Conservation (phyloP, 805 yeast genomes). For the Lipomyces orientalis region DNA sequence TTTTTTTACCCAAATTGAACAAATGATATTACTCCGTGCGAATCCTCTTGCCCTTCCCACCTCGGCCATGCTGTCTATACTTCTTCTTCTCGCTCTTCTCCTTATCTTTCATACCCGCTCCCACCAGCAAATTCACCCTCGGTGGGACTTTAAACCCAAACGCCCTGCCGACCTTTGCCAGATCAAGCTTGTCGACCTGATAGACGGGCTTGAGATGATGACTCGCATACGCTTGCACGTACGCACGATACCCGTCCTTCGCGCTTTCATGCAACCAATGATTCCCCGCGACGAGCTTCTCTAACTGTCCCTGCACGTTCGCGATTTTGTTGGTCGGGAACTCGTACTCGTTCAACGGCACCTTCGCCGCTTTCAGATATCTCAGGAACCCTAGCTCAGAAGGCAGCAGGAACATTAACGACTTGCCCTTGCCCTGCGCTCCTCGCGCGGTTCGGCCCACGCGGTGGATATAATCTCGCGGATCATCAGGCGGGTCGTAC, state of each 20-base stretch:
- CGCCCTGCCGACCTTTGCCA: conserved; percentile 92
- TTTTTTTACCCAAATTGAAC: background rate
- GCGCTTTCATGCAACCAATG: conserved; percentile 92
- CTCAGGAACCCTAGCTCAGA: conserved; percentile 92
- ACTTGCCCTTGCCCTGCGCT: conserved; percentile 83
- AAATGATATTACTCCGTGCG: conserved; percentile 8
- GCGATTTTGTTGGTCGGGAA: conserved; percentile 94
- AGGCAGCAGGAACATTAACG: conserved; percentile 94
- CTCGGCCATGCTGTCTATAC: conserved; percentile 19
- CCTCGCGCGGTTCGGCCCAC: conserved; percentile 99
- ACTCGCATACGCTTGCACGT: conserved; percentile 95
- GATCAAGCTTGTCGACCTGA: conserved; percentile 91
- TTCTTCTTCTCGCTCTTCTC: conserved; percentile 13
- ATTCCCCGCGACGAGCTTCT: conserved; percentile 86
- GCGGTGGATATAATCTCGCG: conserved; percentile 97
- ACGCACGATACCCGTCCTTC: conserved; percentile 95
- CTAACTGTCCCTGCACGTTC: conserved; percentile 92
- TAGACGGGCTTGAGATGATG: conserved; percentile 96
- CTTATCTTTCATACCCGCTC: conserved; percentile 62
- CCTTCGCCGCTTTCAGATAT: conserved; percentile 94
- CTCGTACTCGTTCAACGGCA: conserved; percentile 95
- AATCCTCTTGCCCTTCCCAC: conserved; percentile 8
- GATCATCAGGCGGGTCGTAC: conserved; percentile 99
- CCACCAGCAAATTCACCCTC: conserved; percentile 93
- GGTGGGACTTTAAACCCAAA: conserved; percentile 94